Percentiles rank a stretch among this genome's conserved stretches.
Evolutionary conservation across 495 filamentous ascomycete species (phyloP).

Genomic region (Cercophora samala): DNA sequence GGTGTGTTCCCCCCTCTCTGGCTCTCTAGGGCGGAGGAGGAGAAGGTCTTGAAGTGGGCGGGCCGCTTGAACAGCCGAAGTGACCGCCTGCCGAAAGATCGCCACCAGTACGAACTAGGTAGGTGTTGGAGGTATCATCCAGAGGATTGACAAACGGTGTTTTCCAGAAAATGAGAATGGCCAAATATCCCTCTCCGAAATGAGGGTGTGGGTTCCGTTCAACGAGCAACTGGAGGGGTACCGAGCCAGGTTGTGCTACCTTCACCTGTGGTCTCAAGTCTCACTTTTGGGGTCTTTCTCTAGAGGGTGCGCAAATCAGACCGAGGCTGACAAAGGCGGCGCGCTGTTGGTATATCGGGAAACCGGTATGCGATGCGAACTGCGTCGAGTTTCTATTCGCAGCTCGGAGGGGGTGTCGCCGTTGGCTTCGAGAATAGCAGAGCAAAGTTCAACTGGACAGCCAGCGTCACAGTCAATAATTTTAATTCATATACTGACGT

Average conservation of each 20-base stretch:
- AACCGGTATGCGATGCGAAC: background rate
- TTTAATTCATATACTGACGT: background rate
- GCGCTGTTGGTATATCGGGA: background rate
- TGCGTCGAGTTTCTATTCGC: background rate
- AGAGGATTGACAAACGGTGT: background rate
- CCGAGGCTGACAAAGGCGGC: slow-evolving; percentile 11
- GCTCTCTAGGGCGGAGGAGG: background rate
- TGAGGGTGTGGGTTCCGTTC: slow-evolving; percentile 7
- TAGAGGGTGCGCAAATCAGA: background rate
- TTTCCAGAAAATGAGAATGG: background rate
- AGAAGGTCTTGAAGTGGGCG: background rate
- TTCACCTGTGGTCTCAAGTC: background rate
- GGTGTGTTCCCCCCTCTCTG: background rate
- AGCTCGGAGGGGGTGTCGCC: background rate
- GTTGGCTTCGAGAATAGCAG: slow-evolving; percentile 1
- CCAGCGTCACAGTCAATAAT: background rate
- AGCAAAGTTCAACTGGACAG: background rate
- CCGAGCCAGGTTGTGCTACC: slow-evolving; percentile 4
- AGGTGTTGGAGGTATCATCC: background rate
- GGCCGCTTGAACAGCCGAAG: background rate
- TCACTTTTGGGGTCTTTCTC: background rate
- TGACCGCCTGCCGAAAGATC: background rate
- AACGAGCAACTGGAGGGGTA: slow-evolving; percentile 9
- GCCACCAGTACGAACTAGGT: background rate
- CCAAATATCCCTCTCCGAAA: background rate